These are phyloP conservation scores for Jamesozyma piceae DNA, from an alignment of 805 yeast genomes.

Conservation along the genomic window DNA sequence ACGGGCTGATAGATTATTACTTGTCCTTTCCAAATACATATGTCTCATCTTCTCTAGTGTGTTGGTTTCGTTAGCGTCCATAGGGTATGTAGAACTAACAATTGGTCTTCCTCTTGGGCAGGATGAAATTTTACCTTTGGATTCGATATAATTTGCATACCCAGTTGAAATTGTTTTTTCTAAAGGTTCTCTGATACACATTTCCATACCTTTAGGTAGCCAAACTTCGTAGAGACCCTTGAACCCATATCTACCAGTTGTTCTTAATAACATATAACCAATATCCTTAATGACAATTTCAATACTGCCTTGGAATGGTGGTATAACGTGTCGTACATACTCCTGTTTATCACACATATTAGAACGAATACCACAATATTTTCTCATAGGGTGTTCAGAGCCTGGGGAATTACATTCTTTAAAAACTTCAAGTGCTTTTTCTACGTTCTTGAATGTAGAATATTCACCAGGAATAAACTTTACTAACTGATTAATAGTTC, in stretches of 20 bases:
- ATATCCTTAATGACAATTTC: conserved; percentile 57
- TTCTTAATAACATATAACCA: conserved; percentile 53
- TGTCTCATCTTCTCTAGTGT: conserved; percentile 18
- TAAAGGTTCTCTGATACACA: conserved; percentile 47
- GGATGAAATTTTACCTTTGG: conserved; percentile 21
- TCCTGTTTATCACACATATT: conserved; percentile 14
- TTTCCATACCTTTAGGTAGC: conserved; percentile 48
- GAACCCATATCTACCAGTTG: conserved; percentile 41
- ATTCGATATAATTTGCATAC: conserved; percentile 31
- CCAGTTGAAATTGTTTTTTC: conserved; percentile 17
- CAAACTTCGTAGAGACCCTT: conserved; percentile 38
- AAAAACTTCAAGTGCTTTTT: conserved; percentile 29
- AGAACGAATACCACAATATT: conserved; percentile 24
- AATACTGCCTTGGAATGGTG: conserved; percentile 60
- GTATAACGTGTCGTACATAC: conserved; percentile 43
- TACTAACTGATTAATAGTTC: conserved; percentile 40
- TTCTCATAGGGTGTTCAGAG: conserved; percentile 23
- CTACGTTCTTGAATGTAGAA: conserved; percentile 27
- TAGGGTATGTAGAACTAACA: conserved; percentile 22
- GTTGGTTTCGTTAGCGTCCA: conserved; percentile 17
- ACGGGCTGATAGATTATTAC: conserved; percentile 16
- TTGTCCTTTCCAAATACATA: conserved; percentile 22
- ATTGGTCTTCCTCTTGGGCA: conserved; percentile 23
- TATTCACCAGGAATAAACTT: conserved; percentile 37
- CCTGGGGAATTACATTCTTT: conserved; percentile 9